Evolutionary conservation across 306 rosid species (phyloP), one percentile per base, ranked within the genome.

Genomic region (Prunus padus): DNA sequence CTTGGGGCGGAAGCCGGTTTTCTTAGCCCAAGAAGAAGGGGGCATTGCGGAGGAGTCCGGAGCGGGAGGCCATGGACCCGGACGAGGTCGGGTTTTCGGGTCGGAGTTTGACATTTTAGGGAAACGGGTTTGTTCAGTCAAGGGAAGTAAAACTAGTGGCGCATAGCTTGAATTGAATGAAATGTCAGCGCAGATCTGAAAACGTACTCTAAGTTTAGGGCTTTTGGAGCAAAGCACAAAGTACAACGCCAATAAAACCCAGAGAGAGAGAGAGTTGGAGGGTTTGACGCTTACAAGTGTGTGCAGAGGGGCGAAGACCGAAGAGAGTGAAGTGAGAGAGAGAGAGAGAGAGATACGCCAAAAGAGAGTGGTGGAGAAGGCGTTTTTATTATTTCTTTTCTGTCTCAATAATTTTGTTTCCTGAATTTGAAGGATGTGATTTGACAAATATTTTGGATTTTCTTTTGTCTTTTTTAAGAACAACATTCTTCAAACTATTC

Each of bases 1-100:
- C 76, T 92, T 92, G 56, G 99, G 98, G 78, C 81, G 82, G 74
- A 96, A 96, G 11, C 97, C 97, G 4, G 99, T 96, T 76, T 84
- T 83, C 79, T 90, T 92, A 20, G 99, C 99, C 99, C 99, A 96
- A 0, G 99, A 88, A 65, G 99, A 77, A 25, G 98, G 96, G 31
- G 98, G 93, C 84, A 88, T 59, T 88, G 93, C 73, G 14, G 88
- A 67, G 18, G 76, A 45, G 8, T 82, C 83, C 12, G 94, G 87
- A 0, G 75, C 89, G 11, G 94, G 93, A 0, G 97, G 96, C 98
- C 97, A 91, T 6, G 93, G 96, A 5, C 93, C 98, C 2, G 96
- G 94, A 47, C 97, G 92, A 0, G 55, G 89, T 6, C 84, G 85
- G 72, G 79, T 10, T 80, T 94, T 91, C 72, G 87, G 86, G 87